phyloP scores from a whole-genome alignment of 371 early-diverging fungal genomes.

The Circinella minor region DNA sequence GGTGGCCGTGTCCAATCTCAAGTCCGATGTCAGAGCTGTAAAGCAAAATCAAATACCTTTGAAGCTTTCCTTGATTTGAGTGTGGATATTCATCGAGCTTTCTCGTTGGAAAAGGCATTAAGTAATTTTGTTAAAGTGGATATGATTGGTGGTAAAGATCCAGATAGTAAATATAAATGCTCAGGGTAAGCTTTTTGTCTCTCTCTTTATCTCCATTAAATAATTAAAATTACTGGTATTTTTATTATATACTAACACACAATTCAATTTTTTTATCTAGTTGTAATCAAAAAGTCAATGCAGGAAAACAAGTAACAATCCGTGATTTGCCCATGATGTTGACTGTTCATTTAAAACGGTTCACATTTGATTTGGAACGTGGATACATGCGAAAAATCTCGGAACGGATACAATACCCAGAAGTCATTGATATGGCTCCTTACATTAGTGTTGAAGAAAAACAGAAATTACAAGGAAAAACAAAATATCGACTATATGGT shows the following conservation, averaged over 20 bases:
- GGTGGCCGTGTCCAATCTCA: conserved; percentile 84
- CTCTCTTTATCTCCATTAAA: too few relatives aligned
- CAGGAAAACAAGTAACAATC: conserved; percentile 81
- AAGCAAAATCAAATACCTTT: conserved; percentile 74
- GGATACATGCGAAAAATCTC: conserved; percentile 66
- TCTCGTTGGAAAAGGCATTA: conserved; percentile 69
- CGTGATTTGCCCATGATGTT: conserved; percentile 61
- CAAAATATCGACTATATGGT: conserved; percentile 71
- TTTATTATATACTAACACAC: too few relatives aligned
- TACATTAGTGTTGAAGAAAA: conserved; percentile 42
- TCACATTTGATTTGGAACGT: conserved; percentile 56
- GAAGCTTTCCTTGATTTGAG: conserved; percentile 82
- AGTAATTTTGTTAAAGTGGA: conserved; percentile 63
- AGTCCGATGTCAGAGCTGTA: conserved; percentile 76
- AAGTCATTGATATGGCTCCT: conserved; percentile 56
- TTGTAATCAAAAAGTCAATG: conserved; percentile 73
- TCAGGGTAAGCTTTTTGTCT: conserved; percentile 14
- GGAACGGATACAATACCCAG: conserved; percentile 52
- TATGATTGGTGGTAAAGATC: conserved; percentile 34
- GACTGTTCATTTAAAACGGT: conserved; percentile 65
- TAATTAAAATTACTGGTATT: too few relatives aligned
- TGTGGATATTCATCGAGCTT: conserved; percentile 72
- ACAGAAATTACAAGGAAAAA: conserved; percentile 20
- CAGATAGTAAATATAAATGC: conserved; percentile 38
- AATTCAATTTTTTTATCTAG: conserved; percentile 14